Conservation (phyloP, 1,284 basidiomycete species). For the Taiwanofungus camphoratus region DNA sequence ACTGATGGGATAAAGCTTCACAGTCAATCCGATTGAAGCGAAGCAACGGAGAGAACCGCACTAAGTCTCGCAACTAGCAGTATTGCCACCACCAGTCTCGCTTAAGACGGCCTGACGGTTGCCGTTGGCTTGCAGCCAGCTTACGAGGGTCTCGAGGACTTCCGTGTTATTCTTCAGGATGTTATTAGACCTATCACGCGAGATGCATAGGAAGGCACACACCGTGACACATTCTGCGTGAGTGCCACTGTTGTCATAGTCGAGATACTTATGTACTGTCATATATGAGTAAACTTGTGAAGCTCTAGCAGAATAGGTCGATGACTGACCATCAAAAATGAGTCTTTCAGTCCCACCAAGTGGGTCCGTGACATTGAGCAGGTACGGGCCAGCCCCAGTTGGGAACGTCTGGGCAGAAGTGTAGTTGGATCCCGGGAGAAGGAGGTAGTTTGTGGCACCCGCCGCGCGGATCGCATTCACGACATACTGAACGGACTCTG, state of each 20-base stretch:
- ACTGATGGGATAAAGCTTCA: constrained; percentile 11
- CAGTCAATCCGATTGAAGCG: no score
- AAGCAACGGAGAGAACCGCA: constrained; percentile 18
- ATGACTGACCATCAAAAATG: constrained; percentile 51
- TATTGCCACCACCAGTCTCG: constrained; percentile 56
- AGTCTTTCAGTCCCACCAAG: constrained; percentile 42
- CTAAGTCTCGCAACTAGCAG: constrained; percentile 41
- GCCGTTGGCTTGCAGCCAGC: constrained; percentile 42
- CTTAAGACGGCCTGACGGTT: constrained; percentile 51
- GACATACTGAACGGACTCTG: constrained; percentile 38
- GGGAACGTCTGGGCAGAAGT: constrained; percentile 43
- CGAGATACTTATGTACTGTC: constrained; percentile 56
- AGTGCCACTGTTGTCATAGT: constrained; percentile 53
- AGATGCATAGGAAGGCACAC: no score
- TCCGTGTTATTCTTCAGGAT: constrained; percentile 42
- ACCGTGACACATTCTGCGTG: constrained; percentile 42
- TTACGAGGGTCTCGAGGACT: constrained; percentile 39
- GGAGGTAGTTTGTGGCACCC: constrained; percentile 42
- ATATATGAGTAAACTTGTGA: no score
- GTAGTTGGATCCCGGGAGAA: constrained; percentile 40
- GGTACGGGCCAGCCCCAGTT: constrained; percentile 44
- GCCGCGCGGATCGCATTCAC: constrained; percentile 46
- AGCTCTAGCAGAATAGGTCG: no score
- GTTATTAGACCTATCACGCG: no score
- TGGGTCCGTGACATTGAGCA: constrained; percentile 52